Base-by-base conservation (phyloP, 495 filamentous ascomycete genomes). In the Xylaria grammica region DNA sequence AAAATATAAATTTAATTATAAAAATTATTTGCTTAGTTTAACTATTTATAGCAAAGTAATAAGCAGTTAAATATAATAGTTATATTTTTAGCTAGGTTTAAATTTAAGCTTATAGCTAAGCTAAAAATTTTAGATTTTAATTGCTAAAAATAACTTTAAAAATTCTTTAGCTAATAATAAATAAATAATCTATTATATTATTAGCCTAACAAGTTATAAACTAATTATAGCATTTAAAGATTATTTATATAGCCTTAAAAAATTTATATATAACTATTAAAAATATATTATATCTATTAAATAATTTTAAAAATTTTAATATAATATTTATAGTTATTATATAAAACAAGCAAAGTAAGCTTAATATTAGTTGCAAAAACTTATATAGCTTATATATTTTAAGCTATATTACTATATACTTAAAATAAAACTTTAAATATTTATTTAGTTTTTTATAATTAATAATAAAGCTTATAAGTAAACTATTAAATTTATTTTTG, bases 1-100 rank as follows among this genome's bases (percentile, higher is more conserved):
- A 13, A 0, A 59, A 59, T 19, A 48, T 59, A 1, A 48, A 59
- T 32, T 59, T 59, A 59, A 48, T 59, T 30, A 34, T 58, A 15
- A 59, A 48, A 48, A 46, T 59, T 46, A 48, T 46, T 0, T 13
- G n/a, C 20, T 59, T 48, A 20, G 15, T 48, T 48, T 59, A 59
- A 4, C n/a, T 27, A 34, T 59, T 48, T n/a, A 19, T 58, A 29
- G 29, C 27, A 15, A 59, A 59, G 32, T 59, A 59, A 48, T 59
- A 59, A 9, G 13, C 19, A 19, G 19, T 48, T 19, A 17, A 19
- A 32, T 59, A 59, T 13, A 59, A 48, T 2, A 59, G 11, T 1
- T 20, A 20, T 15, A 46, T 48, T 4, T 11, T 11, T 6, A 59
- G 32, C 10, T 46, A 6, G 6, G 9, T 45, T 48, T 59, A 59